A percentile compares a stretch with the other conserved stretches of the same genome.
Evolutionary conservation across 768 basidiomycete species (phyloP).

Genomic region (Lactifluus subvellereus): DNA sequence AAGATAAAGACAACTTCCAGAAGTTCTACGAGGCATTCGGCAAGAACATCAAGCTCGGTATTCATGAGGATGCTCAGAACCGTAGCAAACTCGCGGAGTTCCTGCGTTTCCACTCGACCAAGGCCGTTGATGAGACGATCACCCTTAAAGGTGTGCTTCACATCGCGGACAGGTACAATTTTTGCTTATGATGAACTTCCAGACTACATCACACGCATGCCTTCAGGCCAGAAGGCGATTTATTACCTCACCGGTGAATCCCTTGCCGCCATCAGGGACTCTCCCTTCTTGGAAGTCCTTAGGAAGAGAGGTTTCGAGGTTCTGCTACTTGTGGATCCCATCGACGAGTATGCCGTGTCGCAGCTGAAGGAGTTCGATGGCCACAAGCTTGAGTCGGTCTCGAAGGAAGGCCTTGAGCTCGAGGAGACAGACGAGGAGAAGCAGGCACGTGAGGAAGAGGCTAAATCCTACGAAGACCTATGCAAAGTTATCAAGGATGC

Average conservation of each 20-base stretch:
- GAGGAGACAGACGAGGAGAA: conserved; percentile 99
- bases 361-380: conserved; percentile 99
- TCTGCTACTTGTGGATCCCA: conserved; percentile 94
- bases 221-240: conserved; percentile 96
- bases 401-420: conserved; percentile 98
- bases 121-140: conserved; percentile 81
- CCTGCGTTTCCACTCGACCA: conserved; percentile 97
- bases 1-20: conserved; percentile 98
- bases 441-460: conserved; percentile 80
- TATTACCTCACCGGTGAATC: conserved; percentile 99
- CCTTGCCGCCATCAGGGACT: conserved; percentile 82
- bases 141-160: conserved; percentile 78
- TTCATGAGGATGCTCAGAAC: conserved; percentile 99
- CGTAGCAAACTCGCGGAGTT: conserved; percentile 99
- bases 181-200: not conserved
- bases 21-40: conserved; percentile 99
- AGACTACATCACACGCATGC: conserved; percentile 99
- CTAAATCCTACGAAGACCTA: conserved; percentile 75
- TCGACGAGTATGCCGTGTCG: conserved; percentile 97
- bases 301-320: conserved; percentile 99
- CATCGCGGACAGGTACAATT: not conserved
- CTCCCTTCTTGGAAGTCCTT: conserved; percentile 98
- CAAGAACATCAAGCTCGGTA: conserved; percentile 99
- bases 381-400: conserved; percentile 96
- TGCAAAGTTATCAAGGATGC: conserved; percentile 96